Evolutionary conservation across 345 rosid genomes (phyloP).

Genomic region (Bruguiera sexangula): DNA sequence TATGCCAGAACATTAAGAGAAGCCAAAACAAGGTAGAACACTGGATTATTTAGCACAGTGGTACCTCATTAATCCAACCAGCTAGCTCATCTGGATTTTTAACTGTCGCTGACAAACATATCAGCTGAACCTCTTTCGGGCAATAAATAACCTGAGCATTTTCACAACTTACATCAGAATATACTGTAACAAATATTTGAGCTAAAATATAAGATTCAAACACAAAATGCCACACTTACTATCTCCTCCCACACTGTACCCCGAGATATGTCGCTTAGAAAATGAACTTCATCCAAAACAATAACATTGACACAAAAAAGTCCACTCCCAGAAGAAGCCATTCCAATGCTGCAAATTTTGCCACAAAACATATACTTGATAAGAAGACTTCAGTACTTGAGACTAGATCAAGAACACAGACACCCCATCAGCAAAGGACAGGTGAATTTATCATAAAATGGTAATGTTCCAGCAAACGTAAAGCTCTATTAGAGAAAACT

Average conservation of each 20-base stretch:
- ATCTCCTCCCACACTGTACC: slow-evolving; percentile 80
- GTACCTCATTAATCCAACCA: slow-evolving; percentile 96
- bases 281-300: slow-evolving; percentile 95
- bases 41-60: slow-evolving; percentile 1
- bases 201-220: slow-evolving; percentile 6
- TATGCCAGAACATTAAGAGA: neutral
- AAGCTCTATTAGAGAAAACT: neutral
- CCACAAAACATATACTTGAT: slow-evolving; percentile 10
- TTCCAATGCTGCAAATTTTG: slow-evolving; percentile 68
- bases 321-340: slow-evolving; percentile 75
- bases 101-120: slow-evolving; percentile 91
- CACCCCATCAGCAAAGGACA: slow-evolving; percentile 6
- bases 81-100: slow-evolving; percentile 92
- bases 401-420: slow-evolving; percentile 1
- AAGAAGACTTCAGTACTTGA: slow-evolving; percentile 4
- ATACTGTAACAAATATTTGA: neutral
- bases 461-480: neutral
- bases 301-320: slow-evolving; percentile 85
- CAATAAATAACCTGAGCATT: slow-evolving; percentile 78
- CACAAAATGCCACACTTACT: slow-evolving; percentile 12
- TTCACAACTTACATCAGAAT: slow-evolving; percentile 6
- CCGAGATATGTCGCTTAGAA: slow-evolving; percentile 78
- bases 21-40: slow-evolving; percentile 3
- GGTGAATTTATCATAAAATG: neutral
- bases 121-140: slow-evolving; percentile 85